phyloP scores from a whole-genome alignment of 495 filamentous ascomycete species.

The Hamigera avellanea region DNA sequence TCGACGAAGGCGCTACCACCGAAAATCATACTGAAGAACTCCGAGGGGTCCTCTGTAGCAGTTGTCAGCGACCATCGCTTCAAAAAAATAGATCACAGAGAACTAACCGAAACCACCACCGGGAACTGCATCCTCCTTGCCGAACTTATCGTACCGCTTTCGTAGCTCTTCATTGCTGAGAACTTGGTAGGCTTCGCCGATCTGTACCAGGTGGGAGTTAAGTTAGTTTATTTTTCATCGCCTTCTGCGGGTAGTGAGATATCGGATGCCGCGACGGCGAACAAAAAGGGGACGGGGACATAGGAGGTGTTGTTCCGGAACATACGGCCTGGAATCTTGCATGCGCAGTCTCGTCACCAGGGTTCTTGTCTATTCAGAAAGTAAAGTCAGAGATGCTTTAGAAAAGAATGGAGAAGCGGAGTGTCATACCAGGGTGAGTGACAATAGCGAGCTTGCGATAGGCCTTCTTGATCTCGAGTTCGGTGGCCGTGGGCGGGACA shows the following conservation, averaged over 20 bases:
- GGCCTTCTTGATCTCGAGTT: slow-evolving; percentile 99
- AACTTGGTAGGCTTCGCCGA: slow-evolving; percentile 97
- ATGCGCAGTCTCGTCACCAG: slow-evolving; percentile 89
- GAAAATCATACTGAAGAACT: slow-evolving; percentile 99
- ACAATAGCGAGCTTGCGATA: slow-evolving; percentile 90
- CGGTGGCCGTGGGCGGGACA: slow-evolving; percentile 78
- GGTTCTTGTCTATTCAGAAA: slow-evolving; percentile 73
- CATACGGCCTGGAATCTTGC: slow-evolving; percentile 77
- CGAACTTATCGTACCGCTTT: slow-evolving; percentile 88
- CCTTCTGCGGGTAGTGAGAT: no score
- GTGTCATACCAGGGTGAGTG: slow-evolving; percentile 49
- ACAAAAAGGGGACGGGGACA: no score
- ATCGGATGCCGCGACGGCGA: no score
- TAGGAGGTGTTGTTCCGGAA: no score
- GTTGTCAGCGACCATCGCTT: slow-evolving; percentile 13
- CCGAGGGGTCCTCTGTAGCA: slow-evolving; percentile 68
- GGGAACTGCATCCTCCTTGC: slow-evolving; percentile 85
- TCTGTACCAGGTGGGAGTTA: slow-evolving; percentile 25
- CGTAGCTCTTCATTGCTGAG: slow-evolving; percentile 78
- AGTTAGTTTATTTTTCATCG: no score
- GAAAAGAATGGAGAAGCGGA: not conserved
- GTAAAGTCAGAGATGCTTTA: slow-evolving; percentile 1
- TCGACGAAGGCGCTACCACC: slow-evolving; percentile 92
- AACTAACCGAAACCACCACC: slow-evolving; percentile 71
- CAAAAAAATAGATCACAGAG: not conserved